Base-by-base conservation (phyloP, 75 land plant genomes). In the Cunninghamia lanceolata region DNA sequence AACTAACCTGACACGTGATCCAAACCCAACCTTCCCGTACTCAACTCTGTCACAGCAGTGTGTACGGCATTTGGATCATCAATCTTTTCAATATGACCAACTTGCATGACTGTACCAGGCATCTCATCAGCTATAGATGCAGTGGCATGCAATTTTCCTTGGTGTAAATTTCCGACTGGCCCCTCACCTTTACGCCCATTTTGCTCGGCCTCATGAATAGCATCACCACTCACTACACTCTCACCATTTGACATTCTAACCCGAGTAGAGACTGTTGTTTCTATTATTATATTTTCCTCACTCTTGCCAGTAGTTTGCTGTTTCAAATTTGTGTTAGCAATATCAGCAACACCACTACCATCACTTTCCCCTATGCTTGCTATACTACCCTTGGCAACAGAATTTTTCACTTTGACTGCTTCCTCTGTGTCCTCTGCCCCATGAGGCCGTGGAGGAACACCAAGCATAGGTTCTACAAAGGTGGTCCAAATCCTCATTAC, bases 401-500 rank as follows among this genome's bases (percentile, higher is more conserved):
- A 40, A 63, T 32, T 86, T 79, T 93, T 91, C 59, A 85, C 66
- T 85, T 90, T 94, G 13, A 85, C 88, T 25, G 85, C 94, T 87
- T 95, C 95, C 87, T 94, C 98, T 68, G 91, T 91, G 85, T 96
- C 94, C 83, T 94, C 99, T 73, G 92, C 90, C 85, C 93, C 94
- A 81, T 93, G 94, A 52, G 89, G 88, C 21, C 96, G 93, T 13
- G 89, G 86, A 63, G 94, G 93, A 85, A 96, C 90, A 46, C 96
- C 99, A 86, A 96, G 88, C 34, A 98, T 85, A 10, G 95, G 96
- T 87, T 95, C 99, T 46, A 96, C 79, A 63, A 95, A 96, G 10
- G 92, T 89, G 35, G 96, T 94, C 99, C 97, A 98, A 0, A 95
- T 83, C 84, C 90, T 89, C 99, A 96, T 92, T 14, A 94, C 92